Evolutionary conservation across 1,284 basidiomycete genomes (phyloP).

Genomic region (Mycosarcoma mackinlayi): DNA sequence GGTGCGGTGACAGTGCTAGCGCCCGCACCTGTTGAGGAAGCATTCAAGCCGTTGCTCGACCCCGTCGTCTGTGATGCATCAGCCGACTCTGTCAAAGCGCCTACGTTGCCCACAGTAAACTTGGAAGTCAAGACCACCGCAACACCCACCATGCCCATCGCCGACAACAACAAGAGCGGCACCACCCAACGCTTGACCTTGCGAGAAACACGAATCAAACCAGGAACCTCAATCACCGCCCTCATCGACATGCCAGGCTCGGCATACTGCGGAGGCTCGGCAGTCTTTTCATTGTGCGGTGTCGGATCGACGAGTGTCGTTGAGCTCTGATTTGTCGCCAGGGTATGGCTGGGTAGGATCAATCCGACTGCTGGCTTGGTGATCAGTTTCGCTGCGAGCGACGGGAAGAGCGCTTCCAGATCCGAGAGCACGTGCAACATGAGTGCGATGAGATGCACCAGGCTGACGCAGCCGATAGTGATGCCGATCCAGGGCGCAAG

Average conservation of each 20-base stretch:
- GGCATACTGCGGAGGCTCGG: slow-evolving; percentile 15
- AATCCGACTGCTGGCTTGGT: not conserved
- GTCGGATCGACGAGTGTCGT: slow-evolving; percentile 13
- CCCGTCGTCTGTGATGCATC: not conserved
- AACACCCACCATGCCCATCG: slow-evolving; percentile 8
- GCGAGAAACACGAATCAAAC: slow-evolving; percentile 7
- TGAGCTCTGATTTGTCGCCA: slow-evolving; percentile 7
- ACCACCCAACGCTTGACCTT: slow-evolving; percentile 15
- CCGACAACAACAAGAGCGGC: slow-evolving; percentile 17
- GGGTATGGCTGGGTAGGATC: not conserved
- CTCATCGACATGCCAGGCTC: not conserved
- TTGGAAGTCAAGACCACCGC: slow-evolving; percentile 34
- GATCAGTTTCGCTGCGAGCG: not conserved
- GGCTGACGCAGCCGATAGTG: not conserved
- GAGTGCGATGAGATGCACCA: slow-evolving; percentile 19
- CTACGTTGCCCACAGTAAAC: slow-evolving; percentile 17
- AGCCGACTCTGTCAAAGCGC: not conserved
- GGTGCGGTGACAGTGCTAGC: not conserved
- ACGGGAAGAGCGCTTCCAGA: slow-evolving; percentile 17
- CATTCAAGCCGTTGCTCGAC: not conserved
- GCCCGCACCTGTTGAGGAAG: not conserved
- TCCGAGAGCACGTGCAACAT: slow-evolving; percentile 24
- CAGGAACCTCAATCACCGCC: not conserved
- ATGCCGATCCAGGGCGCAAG: slow-evolving; percentile 33
- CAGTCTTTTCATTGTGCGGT: not conserved